Base-by-base conservation (phyloP, 2,329 filamentous ascomycete species). In the Mycocentrospora acerina region DNA sequence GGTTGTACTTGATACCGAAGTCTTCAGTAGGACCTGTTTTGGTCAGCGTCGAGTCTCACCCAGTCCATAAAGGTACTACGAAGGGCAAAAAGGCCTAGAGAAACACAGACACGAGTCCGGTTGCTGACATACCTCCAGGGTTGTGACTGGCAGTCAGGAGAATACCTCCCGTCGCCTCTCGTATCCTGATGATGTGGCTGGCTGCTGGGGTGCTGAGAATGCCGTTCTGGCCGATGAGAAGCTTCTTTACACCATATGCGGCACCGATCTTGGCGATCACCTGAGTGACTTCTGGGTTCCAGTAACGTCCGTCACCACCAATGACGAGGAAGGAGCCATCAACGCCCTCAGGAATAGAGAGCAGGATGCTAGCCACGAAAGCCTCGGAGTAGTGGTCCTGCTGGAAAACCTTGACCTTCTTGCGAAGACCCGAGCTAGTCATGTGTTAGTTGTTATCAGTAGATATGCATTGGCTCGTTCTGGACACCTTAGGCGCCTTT, bases 1-100 rank as follows among this genome's bases (percentile, higher is more conserved):
- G 79, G 79, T 98, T 98, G 81, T 98, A 98, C 77, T 98, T 98
- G 83, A 98, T 98, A 59, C 93, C 93, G 61, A 98, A 98, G 73
- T 98, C 93, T 68, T 93, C 86, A 57, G 82, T 86, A 47, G 93
- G 93, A 35, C 90, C 89, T 95, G 57, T 9, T 31, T 6, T 16
- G 9, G 35, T 56, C 24, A 54, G 41, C 13, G 15, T 22, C 19
- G 19, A 22, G 19, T 22, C 19, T 9, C 22, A 17, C 24, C 19
- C 7, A n/a, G 16, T 11, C 16, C n/a, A n/a, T 19, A 7, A 6
- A 27, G 24, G 11, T 1, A 17, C 9, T 24, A 11, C 13, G 8
- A 5, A 24, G 10, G 13, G 9, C 12, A 11, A 73, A n/a, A n/a
- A n/a, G n/a, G n/a, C n/a, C n/a, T n/a, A n/a, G n/a, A n/a, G n/a